Base-by-base conservation (phyloP, 169 alveolate species). In the Eimeria falciformis region DNA sequence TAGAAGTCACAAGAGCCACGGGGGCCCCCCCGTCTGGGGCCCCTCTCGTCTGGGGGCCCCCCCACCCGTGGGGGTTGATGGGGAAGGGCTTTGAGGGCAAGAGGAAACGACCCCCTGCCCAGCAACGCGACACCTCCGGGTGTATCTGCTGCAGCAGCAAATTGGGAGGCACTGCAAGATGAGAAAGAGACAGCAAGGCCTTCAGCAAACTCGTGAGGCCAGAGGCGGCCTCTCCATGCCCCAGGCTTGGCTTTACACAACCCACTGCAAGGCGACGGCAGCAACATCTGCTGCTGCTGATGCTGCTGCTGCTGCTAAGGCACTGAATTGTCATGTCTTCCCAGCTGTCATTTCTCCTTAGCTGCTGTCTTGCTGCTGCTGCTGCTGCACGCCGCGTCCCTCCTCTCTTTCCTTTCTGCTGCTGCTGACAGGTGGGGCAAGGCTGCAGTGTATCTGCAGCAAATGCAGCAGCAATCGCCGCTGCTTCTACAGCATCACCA, bases 221-320 rank as follows among this genome's bases (percentile, higher is more conserved):
- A 3, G 96, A 96, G 58, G 97, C 96, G 14, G 95, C 97, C 86
- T 95, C 97, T 37, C 91, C 65, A 58, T 95, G 97, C 4, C 97
- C 97, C 29, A 95, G 29, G 91, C 94, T 95, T 25, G 95, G 93
- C 85, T 95, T 95, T 53, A 94, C 73, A 27, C 96, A 96, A 37
- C 96, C 96, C 29, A 95, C 46, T 45, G 90, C 81, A 5, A 95
- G 69, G 17, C 93, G 93, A 46, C 33, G 7, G 62, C 62, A 50
- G 62, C 62, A 50, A 50, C 62, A 50, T 14, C 62, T 7, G n/a
- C 62, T 50, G 14, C n/a, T 11, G 7, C n/a, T 50, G 62, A 50
- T 50, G 62, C 62, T 50, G 62, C 14, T 50, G 62, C 62, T 50
- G 62, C 62, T 50, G 62, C 62, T 50, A 11, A 50, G 62, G 14